Evolutionary conservation across 2,329 filamentous ascomycete genomes (phyloP).

Genomic region (Neoarthrinium moseri): DNA sequence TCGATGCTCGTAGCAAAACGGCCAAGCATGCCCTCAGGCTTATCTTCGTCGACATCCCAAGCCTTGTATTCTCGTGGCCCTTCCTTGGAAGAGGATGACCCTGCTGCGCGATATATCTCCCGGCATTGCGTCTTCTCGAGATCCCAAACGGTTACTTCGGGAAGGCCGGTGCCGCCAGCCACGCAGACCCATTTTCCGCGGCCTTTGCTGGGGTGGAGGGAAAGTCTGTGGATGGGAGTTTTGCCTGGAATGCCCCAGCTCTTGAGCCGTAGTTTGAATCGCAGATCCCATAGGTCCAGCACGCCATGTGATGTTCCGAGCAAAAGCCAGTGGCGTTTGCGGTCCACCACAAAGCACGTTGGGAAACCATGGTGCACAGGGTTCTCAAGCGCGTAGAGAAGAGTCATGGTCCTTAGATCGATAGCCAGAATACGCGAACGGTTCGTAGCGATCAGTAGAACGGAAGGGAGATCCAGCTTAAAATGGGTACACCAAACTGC

Average conservation of each 20-base stretch:
- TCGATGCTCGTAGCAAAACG: constrained; percentile 79
- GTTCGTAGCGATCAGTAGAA: constrained; percentile 83
- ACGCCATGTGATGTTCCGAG: constrained; percentile 92
- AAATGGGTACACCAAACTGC: constrained; percentile 93
- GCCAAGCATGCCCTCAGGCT: constrained; percentile 79
- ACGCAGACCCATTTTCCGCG: constrained; percentile 85
- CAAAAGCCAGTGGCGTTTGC: constrained; percentile 84
- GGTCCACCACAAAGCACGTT: constrained; percentile 87
- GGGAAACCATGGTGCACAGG: constrained; percentile 89
- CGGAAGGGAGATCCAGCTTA: constrained; percentile 76
- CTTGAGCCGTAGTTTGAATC: constrained; percentile 86
- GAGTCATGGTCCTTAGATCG: constrained; percentile 82
- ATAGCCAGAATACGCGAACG: constrained; percentile 79
- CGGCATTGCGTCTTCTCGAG: constrained; percentile 85
- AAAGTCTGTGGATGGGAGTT: constrained; percentile 75
- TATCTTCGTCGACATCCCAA: constrained; percentile 88
- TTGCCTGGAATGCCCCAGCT: constrained; percentile 86
- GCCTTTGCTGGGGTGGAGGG: constrained; percentile 74
- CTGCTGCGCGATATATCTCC: constrained; percentile 78
- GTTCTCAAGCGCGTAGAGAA: constrained; percentile 79
- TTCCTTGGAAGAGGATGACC: constrained; percentile 50
- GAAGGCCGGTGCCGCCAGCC: constrained; percentile 80
- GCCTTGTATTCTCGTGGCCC: constrained; percentile 70
- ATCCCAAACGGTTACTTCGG: constrained; percentile 94
- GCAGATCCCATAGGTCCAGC: constrained; percentile 90